Evolutionary conservation across 176 grass and related monocot species (phyloP), one percentile per base, ranked within the genome.

Genomic region (Alopecurus myosuroides): DNA sequence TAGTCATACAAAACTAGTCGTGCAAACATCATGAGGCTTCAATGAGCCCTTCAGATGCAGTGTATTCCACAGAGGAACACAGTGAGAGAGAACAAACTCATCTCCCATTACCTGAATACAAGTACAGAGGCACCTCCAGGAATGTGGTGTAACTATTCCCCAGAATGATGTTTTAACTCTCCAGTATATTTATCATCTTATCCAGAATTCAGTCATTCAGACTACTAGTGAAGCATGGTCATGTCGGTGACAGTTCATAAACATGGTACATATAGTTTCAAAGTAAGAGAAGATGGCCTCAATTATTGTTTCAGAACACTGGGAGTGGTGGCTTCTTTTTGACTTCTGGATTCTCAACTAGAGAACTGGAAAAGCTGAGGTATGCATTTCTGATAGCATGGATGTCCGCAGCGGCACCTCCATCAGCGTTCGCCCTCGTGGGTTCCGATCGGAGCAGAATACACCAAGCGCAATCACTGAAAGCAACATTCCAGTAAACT

Each of bases 401-500:
- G 40, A 83, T 77, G n/a, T 88, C 7, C 19, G 6, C 25, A 4
- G 33, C 80, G 0, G 30, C 80, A 74, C 80, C 87, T 5, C 13
- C 4, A 63, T 55, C 2, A 2, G 57, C 3, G 40, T 62, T 6
- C 51, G 29, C 19, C 79, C 74, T 18, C 26, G 33, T 2, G 81
- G 76, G 2, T 45, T 77, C 7, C 53, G 22, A 55, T 80, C 83
- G 20, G 76, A 88, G 66, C 76, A 88, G 35, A 76, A 88, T 39
- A 88, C 9, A 0, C 67, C 81, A 11, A 88, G 67, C 3, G 19
- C 22, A 28, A 74, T 15, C 4, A 36, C 67, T 22, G 76, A 88
- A 33, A 42, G 42, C 53, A 88, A 11, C 74, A 73, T 2, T 71
- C n/a, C n/a, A n/a, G n/a, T n/a, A n/a, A n/a, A n/a, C n/a, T n/a